Evolutionary conservation across 305 asterid genomes (phyloP), one percentile per base, ranked within the genome.

Genomic region (Solanum hybrid): DNA sequence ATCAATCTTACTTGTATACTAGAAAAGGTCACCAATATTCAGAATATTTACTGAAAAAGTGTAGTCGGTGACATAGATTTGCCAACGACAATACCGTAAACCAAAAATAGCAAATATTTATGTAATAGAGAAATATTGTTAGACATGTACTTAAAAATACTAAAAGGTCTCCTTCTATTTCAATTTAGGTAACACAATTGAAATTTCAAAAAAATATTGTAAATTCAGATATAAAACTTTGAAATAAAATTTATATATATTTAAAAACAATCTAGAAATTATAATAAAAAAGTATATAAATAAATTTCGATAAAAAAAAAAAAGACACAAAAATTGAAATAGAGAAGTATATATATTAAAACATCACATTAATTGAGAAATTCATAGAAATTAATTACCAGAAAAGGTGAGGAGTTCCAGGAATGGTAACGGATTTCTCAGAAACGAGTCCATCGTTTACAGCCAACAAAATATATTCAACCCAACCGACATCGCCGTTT

Each of bases 401-500:
- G 26, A 93, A 89, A 72, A 92, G 78, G 7, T 93, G 88, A 1
- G 94, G 82, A 80, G 92, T 90, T 29, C 89, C 94, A 15, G 93
- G 85, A 14, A 65, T 73, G 76, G 86, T 24, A 32, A 81, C 13
- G 15, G 93, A 72, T 14, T 92, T 80, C 31, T 34, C 90, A 3
- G 93, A 87, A 24, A 37, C 26, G 79, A 90, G 84, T 10, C 91
- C 82, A 14, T 94, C 87, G 88, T 92, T 92, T 88, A 95, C 90
- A 81, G 89, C 83, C 84, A 95, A 92, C 79, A 96, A 95, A 31
- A 96, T 95, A 90, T 94, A 96, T 87, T 96, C 98, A 7, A 95
- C 87, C 98, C 96, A 95, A 0, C 98, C 98, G 38, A 93, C 91
- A 77, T 96, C 98, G 32, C 98, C 97, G 73, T 94, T 95, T 6